These are phyloP conservation scores for Podila horticola DNA, from an alignment of 192 early-diverging fungal species.

Conservation along the genomic window DNA sequence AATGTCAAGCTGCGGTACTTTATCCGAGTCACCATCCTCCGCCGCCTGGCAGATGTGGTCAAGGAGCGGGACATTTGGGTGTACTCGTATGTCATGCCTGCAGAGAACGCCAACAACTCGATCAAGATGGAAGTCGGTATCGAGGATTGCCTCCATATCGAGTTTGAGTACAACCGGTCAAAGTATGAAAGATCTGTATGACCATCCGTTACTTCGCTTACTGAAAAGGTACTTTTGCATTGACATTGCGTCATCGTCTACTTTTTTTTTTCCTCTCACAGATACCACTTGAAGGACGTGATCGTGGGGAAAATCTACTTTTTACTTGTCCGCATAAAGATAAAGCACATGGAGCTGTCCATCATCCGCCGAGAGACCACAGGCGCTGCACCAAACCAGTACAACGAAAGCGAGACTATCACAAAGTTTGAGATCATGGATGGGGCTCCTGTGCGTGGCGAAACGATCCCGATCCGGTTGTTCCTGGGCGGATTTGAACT, in stretches of 20 bases:
- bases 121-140: constrained; percentile 99
- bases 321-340: constrained; percentile 98
- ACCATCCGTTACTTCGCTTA: background rate
- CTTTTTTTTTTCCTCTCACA: constrained; percentile 24
- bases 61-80: constrained; percentile 98
- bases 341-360: constrained; percentile 99
- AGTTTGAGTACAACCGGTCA: constrained; percentile 99
- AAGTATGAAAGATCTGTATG: constrained; percentile 67
- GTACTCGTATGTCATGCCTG: constrained; percentile 96
- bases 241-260: background rate
- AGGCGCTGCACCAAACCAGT: constrained; percentile 95
- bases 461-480: constrained; percentile 98
- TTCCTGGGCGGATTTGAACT: constrained; percentile 98
- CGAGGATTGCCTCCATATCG: constrained; percentile 99
- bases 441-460: constrained; percentile 93
- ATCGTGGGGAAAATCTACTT: constrained; percentile 99
- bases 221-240: background rate
- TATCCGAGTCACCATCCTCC: constrained; percentile 91
- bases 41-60: constrained; percentile 86
- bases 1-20: constrained; percentile 98
- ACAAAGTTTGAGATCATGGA: constrained; percentile 99
- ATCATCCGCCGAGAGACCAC: constrained; percentile 98
- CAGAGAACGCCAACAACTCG: constrained; percentile 86
- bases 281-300: constrained; percentile 98
- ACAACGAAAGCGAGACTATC: constrained; percentile 99